phyloP scores from a whole-genome alignment of 352 stramenopile species.

The Pythium scleroteichum region DNA sequence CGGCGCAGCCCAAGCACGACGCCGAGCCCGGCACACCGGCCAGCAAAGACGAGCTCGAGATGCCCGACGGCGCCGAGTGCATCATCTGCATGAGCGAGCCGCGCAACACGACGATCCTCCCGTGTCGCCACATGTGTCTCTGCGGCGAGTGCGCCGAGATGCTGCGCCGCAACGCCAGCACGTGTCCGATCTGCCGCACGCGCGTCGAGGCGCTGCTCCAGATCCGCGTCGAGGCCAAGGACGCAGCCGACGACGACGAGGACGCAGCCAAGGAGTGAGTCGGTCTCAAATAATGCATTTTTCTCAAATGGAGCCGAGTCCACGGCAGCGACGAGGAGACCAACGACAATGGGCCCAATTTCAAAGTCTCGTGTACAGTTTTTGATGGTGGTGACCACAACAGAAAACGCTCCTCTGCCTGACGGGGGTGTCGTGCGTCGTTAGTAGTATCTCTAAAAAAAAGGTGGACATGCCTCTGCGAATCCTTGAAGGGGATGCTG shows the following conservation, averaged over 20 bases:
- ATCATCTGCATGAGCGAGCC: slow-evolving; percentile 87
- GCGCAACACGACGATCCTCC: slow-evolving; percentile 81
- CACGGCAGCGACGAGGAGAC: too few species aligned
- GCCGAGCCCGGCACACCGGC: slow-evolving; percentile 18
- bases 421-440: neutral
- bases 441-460: slow-evolving; percentile 29
- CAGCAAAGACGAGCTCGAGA: slow-evolving; percentile 47
- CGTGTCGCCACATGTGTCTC: slow-evolving; percentile 88
- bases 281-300: slow-evolving; percentile 3
- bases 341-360: neutral
- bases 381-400: slow-evolving; percentile 1
- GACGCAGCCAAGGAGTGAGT: slow-evolving; percentile 16
- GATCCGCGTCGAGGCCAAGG: slow-evolving; percentile 66
- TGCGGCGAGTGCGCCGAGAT: slow-evolving; percentile 79
- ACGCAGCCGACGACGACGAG: slow-evolving; percentile 28
- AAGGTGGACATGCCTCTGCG: slow-evolving; percentile 1
- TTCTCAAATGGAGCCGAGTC: too few species aligned
- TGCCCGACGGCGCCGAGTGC: slow-evolving; percentile 81
- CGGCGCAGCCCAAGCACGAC: slow-evolving; percentile 40
- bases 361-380: slow-evolving; percentile 21
- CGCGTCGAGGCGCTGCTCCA: slow-evolving; percentile 75
- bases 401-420: neutral
- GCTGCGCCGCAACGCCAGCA: slow-evolving; percentile 68
- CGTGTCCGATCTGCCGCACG: slow-evolving; percentile 81
- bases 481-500: slow-evolving; percentile 17